Base-by-base conservation (phyloP, 129 eudicot species). In the carrot (Daucus carota) region DNA sequence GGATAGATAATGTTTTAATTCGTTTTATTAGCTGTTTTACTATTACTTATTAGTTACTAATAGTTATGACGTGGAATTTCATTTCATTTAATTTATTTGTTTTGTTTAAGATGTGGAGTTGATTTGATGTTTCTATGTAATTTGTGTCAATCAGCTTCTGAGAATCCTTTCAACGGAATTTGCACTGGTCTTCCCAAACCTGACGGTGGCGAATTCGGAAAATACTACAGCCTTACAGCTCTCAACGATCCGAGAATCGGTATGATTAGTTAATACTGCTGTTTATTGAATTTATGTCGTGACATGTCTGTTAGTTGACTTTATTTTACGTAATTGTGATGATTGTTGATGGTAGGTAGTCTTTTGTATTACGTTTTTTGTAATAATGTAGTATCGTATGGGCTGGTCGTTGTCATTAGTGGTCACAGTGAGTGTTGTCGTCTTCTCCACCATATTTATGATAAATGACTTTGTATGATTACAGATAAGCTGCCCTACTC, bases 131-230 rank as follows among this genome's bases (percentile, higher is more conserved):
- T 15, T 71, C 18, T 76, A 1, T 48, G 60, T 46, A 32, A 68
- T 60, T 29, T 8, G 10, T 45, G 33, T 78, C 48, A 57, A 57
- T 28, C 97, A 95, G 99, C 99, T 74, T 72, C 96, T 74, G 95
- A 86, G 79, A 88, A 88, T 81, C 89, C 97, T 46, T 92, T 89
- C 86, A 89, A 92, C 81, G 88, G 86, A 47, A 95, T 95, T 50
- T 90, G 90, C 81, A 95, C 97, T 54, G 60, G 79, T 76, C 96
- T 95, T 44, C 99, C 99, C 72, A 89, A 87, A 88, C 92, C 99
- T 32, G 97, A 89, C 66, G 99, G 99, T 69, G 97, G 99, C 29
- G 97, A 95, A 74, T 95, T 92, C 22, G 99, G 99, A 77, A 92
- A 95, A 76, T 95, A 83, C 81, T 95, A 95, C 88, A 92, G 99